Conservation (phyloP, 2,329 filamentous ascomycete genomes). For the Parafenestella ontariensis region DNA sequence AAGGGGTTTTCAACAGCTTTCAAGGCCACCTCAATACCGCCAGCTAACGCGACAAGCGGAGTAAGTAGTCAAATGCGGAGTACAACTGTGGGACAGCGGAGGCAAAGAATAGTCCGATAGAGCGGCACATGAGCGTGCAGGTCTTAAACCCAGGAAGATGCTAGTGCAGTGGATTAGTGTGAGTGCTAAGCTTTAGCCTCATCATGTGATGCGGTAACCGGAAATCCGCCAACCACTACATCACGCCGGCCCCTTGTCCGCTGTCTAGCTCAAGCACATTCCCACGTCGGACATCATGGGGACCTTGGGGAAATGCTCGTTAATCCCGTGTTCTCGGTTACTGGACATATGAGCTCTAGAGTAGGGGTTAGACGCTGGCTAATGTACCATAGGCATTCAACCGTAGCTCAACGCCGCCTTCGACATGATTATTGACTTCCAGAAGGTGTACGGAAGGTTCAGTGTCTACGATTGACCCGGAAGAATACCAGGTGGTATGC, state of each 20-base stretch:
- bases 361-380: slow-evolving; percentile 21
- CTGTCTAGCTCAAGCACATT: not conserved
- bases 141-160: not conserved
- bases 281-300: not conserved
- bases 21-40: not conserved
- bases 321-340: slow-evolving; percentile 11
- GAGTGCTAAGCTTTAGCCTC: not conserved
- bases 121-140: not conserved
- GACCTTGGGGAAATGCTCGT: slow-evolving; percentile 6
- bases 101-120: not conserved
- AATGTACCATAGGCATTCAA: slow-evolving; percentile 29
- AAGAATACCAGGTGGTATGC: slow-evolving; percentile 4
- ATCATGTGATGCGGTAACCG: slow-evolving; percentile 1
- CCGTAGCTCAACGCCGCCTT: slow-evolving; percentile 13
- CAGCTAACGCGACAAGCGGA: slow-evolving; percentile 5
- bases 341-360: slow-evolving; percentile 15
- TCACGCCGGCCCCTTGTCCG: slow-evolving; percentile 6
- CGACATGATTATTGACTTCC: slow-evolving; percentile 15
- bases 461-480: not conserved
- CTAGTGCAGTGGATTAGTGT: not conserved
- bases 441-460: slow-evolving; percentile 13
- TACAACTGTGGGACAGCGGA: not conserved
- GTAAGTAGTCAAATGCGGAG: slow-evolving; percentile 4
- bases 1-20: not conserved
- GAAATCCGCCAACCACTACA: slow-evolving; percentile 13